Percentiles rank a stretch among this genome's conserved stretches.
Evolutionary conservation across 1,284 basidiomycete species (phyloP).

Genomic region (Boletus semigastroideus): DNA sequence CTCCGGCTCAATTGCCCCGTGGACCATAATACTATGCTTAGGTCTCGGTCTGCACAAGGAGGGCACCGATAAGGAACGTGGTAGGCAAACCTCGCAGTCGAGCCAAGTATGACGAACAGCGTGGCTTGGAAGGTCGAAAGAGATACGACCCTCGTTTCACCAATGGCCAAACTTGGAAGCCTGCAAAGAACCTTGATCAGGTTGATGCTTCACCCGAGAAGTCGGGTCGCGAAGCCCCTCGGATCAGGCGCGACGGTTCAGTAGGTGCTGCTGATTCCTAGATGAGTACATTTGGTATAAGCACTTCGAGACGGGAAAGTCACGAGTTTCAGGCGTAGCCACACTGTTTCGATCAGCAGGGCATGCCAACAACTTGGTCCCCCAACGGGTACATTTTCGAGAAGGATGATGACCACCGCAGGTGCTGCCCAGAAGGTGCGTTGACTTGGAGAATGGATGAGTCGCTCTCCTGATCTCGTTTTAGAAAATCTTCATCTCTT

Average conservation of each 20-base stretch:
- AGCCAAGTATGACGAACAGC: no score
- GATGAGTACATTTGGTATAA: not conserved
- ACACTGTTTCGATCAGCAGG: slow-evolving; percentile 2
- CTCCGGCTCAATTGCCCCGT: no score
- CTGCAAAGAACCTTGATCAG: slow-evolving; percentile 3
- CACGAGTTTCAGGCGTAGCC: not conserved
- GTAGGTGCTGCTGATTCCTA: slow-evolving; percentile 6
- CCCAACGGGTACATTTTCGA: not conserved
- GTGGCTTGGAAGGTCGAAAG: not conserved
- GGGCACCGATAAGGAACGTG: no score
- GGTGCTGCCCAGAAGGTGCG: not conserved
- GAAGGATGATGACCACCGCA: not conserved
- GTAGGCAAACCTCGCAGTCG: no score
- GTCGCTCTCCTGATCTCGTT: not conserved
- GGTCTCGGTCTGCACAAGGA: no score
- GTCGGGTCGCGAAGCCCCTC: slow-evolving; percentile 17
- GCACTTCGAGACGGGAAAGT: not conserved
- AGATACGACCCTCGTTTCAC: not conserved
- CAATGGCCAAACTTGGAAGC: no score
- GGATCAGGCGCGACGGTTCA: slow-evolving; percentile 16
- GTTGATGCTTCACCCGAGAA: not conserved
- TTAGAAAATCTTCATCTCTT: slow-evolving; percentile 10
- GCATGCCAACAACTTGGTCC: not conserved
- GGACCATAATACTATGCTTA: no score
- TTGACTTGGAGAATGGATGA: not conserved